These are phyloP conservation scores for Acarospora socialis DNA, from an alignment of 2,329 filamentous ascomycete genomes.

Conservation along the genomic window DNA sequence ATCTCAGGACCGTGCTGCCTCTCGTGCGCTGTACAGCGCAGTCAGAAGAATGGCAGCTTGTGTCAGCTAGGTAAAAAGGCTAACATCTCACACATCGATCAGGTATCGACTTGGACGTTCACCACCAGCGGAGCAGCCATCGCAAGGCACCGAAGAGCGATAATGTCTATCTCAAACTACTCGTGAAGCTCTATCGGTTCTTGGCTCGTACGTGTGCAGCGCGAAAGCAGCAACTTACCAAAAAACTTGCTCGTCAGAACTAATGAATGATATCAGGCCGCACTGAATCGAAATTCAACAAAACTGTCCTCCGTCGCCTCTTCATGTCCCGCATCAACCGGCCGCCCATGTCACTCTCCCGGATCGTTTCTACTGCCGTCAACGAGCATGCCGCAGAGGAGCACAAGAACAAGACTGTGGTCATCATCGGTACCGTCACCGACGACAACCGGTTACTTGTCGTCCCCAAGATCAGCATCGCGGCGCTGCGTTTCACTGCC, in stretches of 20 bases:
- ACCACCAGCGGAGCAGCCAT: constrained; percentile 55
- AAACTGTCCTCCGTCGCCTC: constrained; percentile 93
- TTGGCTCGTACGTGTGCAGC: constrained; percentile 60
- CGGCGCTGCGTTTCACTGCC: constrained; percentile 90
- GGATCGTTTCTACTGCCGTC: constrained; percentile 54
- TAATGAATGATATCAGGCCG: no score
- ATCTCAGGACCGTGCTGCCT: no score
- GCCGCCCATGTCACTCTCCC: constrained; percentile 83
- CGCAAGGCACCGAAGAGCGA: constrained; percentile 94
- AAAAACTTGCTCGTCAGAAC: constrained; percentile 14
- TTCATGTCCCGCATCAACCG: constrained; percentile 99
- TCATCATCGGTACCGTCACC: constrained; percentile 88
- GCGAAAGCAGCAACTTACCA: no score
- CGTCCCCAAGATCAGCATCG: constrained; percentile 84
- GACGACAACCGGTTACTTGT: constrained; percentile 91
- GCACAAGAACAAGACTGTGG: constrained; percentile 60
- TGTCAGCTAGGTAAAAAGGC: not conserved
- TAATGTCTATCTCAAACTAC: constrained; percentile 92
- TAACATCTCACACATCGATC: constrained; percentile 2
- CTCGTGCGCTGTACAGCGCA: not conserved
- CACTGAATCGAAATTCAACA: constrained; percentile 97
- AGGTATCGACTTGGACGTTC: constrained; percentile 46
- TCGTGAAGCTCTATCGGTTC: constrained; percentile 98
- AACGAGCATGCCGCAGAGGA: constrained; percentile 40
- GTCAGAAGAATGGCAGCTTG: not conserved